A percentile compares a stretch with the other conserved stretches of the same genome.
Evolutionary conservation across 1,284 basidiomycete species (phyloP).

Genomic region (Melampsora larici-populina): DNA sequence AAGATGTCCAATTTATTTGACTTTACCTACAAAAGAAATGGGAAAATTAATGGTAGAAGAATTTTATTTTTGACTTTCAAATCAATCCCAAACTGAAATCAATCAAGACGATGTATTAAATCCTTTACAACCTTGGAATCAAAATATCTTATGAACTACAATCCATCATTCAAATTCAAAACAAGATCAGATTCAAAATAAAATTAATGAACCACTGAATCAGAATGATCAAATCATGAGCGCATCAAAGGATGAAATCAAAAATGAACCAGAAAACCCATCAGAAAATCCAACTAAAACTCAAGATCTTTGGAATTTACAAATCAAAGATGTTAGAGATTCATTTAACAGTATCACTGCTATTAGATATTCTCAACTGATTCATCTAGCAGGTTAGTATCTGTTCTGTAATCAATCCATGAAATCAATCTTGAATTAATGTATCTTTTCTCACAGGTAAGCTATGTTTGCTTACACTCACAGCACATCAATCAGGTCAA

Average conservation of each 20-base stretch:
- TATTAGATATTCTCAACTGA: too few relatives aligned
- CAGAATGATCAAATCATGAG: constrained; percentile 15
- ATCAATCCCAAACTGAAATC: constrained; percentile 49
- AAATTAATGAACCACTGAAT: constrained; percentile 4
- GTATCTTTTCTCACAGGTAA: constrained; percentile 61
- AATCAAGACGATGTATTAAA: constrained; percentile 44
- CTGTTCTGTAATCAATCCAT: not conserved
- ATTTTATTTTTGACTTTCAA: constrained; percentile 54
- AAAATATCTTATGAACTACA: constrained; percentile 49
- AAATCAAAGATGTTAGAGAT: constrained; percentile 80
- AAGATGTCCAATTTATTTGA: constrained; percentile 88
- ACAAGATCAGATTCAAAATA: constrained; percentile 27
- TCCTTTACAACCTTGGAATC: constrained; percentile 32
- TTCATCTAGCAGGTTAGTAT: constrained; percentile 79
- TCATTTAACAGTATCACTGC: constrained; percentile 87
- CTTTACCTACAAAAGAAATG: constrained; percentile 94
- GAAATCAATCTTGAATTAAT: constrained; percentile 10
- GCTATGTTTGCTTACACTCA: constrained; percentile 85
- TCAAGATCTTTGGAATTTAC: constrained; percentile 64
- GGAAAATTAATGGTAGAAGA: constrained; percentile 69
- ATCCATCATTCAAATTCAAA: constrained; percentile 42
- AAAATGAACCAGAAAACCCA: constrained; percentile 43
- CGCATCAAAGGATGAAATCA: constrained; percentile 41
- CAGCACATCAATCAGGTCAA: constrained; percentile 93
- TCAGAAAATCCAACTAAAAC: constrained; percentile 39